Percentiles rank a stretch among this genome's conserved stretches.
These are phyloP conservation scores for Trapa bicornis DNA, from an alignment of 345 rosid genomes.

Conservation along the genomic window DNA sequence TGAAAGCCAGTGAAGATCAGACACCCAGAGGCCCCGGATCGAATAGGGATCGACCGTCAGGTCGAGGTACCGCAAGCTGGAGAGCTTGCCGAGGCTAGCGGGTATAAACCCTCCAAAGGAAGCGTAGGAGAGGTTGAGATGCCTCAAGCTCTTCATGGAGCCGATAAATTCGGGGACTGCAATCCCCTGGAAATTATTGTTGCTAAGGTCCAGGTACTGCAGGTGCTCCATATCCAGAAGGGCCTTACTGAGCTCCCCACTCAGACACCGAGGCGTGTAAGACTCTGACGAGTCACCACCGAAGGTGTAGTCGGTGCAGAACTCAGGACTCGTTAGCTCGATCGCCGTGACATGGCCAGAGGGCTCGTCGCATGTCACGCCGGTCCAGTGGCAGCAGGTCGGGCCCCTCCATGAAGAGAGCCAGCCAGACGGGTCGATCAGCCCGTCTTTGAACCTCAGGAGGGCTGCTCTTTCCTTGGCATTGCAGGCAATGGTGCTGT, in stretches of 20 bases:
- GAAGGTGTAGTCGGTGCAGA: neutral
- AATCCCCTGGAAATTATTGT: constrained; percentile 12
- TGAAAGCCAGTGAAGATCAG: constrained; percentile 13
- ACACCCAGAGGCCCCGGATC: neutral
- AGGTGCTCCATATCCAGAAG: constrained; percentile 12
- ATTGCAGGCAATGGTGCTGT: constrained; percentile 9
- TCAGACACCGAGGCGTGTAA: constrained; percentile 4
- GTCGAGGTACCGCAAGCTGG: constrained; percentile 17
- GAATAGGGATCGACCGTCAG: neutral
- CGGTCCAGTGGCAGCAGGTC: constrained; percentile 24
- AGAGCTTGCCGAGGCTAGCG: constrained; percentile 17
- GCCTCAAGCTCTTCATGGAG: constrained; percentile 9
- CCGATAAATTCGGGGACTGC: constrained; percentile 16
- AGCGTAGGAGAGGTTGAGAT: constrained; percentile 17
- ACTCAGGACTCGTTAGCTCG: constrained; percentile 11
- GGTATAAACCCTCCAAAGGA: constrained; percentile 14
- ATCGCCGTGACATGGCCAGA: constrained; percentile 11
- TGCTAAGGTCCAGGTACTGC: constrained; percentile 16
- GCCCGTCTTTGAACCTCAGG: constrained; percentile 14
- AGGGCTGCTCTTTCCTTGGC: constrained; percentile 18
- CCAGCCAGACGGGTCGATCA: constrained; percentile 12
- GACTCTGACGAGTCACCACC: neutral
- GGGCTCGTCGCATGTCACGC: constrained; percentile 11
- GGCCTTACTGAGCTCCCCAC: constrained; percentile 16
- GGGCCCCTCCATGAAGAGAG: constrained; percentile 10